Conservation (phyloP, 1,284 basidiomycete genomes). For the Ceratobasidium sp. region DNA sequence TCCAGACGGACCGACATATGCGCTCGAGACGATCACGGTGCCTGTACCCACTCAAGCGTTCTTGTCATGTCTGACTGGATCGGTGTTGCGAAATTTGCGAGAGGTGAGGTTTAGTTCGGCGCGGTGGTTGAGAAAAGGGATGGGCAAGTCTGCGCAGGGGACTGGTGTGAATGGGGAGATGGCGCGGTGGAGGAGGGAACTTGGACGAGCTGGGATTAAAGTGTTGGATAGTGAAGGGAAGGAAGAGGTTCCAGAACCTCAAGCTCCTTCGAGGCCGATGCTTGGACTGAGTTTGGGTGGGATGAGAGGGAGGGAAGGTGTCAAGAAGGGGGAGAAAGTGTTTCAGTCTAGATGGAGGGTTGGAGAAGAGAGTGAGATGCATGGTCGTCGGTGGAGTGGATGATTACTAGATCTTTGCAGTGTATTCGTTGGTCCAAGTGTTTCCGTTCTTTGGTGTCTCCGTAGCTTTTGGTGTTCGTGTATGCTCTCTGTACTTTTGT, state of each 20-base stretch:
- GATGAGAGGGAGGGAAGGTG: not conserved
- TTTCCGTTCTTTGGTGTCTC: conserved; percentile 1
- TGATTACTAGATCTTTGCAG: not conserved
- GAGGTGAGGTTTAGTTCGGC: conserved; percentile 64
- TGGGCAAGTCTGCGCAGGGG: conserved; percentile 72
- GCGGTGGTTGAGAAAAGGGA: conserved; percentile 73
- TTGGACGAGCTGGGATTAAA: conserved; percentile 68
- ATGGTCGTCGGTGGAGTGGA: conserved; percentile 23
- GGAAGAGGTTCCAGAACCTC: conserved; percentile 39
- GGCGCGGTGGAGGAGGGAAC: conserved; percentile 73
- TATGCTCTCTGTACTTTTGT: conserved; percentile 23
- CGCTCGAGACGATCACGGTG: conserved; percentile 76
- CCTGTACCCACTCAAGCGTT: conserved; percentile 73
- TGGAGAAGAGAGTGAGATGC: not conserved
- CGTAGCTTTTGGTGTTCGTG: conserved; percentile 5
- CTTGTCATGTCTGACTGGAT: conserved; percentile 68
- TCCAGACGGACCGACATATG: conserved; percentile 54
- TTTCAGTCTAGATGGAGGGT: not conserved
- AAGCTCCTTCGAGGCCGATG: not conserved
- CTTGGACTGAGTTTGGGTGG: not conserved
- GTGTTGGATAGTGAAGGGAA: conserved; percentile 70
- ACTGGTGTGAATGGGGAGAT: conserved; percentile 83
- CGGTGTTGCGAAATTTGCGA: conserved; percentile 66
- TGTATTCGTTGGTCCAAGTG: not conserved
- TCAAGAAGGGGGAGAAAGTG: not conserved